These are phyloP conservation scores for Trypanosomatidae sp. DNA, from an alignment of 208 protist genomes.

Conservation along the genomic window DNA sequence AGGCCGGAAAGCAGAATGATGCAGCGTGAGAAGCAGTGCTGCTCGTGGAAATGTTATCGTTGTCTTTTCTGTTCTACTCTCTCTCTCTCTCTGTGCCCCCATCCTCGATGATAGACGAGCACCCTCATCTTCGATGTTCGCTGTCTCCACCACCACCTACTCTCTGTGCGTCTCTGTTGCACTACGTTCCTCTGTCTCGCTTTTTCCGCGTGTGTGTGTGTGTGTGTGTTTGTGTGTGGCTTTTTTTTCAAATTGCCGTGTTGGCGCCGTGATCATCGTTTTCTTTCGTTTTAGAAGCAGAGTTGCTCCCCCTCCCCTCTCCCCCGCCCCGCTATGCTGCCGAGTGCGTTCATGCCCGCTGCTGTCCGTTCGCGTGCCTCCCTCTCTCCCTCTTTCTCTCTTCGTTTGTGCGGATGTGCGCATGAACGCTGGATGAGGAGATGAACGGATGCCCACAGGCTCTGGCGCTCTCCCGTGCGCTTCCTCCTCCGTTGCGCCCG, in stretches of 20 bases:
- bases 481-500: background rate
- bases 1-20: background rate
- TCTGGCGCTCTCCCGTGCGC: background rate
- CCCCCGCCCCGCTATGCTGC: background rate
- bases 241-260: background rate
- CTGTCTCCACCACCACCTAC: background rate
- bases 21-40: background rate
- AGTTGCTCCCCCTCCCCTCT: background rate
- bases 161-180: background rate
- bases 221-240: background rate
- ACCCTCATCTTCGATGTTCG: background rate
- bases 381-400: background rate
- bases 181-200: background rate
- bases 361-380: background rate
- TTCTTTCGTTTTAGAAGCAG: background rate
- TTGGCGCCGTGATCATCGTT: background rate
- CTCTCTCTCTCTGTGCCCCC: background rate
- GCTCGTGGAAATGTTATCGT: background rate
- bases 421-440: background rate
- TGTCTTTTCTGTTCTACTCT: background rate
- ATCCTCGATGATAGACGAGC: background rate
- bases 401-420: background rate
- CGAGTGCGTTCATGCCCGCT: background rate
- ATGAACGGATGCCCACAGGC: background rate
- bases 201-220: background rate